Evolutionary conservation across 345 rosid species (phyloP), one percentile per base, ranked within the genome.

Genomic region (Barbarea vulgaris): DNA sequence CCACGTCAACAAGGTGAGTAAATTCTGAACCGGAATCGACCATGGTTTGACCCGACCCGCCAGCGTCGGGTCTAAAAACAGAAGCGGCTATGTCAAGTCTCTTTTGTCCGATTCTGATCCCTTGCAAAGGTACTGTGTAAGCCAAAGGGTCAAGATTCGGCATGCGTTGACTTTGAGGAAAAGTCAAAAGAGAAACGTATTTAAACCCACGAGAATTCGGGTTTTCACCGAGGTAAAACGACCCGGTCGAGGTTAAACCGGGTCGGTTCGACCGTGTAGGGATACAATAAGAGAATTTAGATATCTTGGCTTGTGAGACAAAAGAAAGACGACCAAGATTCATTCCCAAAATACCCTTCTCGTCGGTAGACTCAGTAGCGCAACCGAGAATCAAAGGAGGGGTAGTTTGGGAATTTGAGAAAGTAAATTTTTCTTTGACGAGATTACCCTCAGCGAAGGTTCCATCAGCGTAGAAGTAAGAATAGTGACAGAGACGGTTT

Each of bases 21-120:
- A 90, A 87, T 72, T 93, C 98, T 7, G 93, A 87, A 1, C 98
- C 98, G 6, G 98, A 93, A 41, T 93, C 97, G 0, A 89, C 77
- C 57, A 93, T 86, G 48, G 98, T 89, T 73, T 93, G 98, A 69
- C 98, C 98, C 63, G 97, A 81, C 21, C 98, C 98, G 9, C 88
- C 86, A 0, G 87, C 80, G 37, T 86, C 88, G 24, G 98, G 89
- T 55, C 75, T 79, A 75, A 90, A 89, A 3, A 41, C 87, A 0
- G 86, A 30, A 0, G 76, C 65, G 1, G 94, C 64, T 2, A 93
- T 88, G 50, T 71, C 39, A 4, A 93, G 33, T 62, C 60, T 83
- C 21, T 51, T 83, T 31, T 42, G 80, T 8, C 90, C 93, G 17
- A 93, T 78, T 66, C 90, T 67, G 5, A 93, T 86, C 13, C 94